Conservation (phyloP, 2,329 filamentous ascomycete genomes). For the Fusarium penzigii region DNA sequence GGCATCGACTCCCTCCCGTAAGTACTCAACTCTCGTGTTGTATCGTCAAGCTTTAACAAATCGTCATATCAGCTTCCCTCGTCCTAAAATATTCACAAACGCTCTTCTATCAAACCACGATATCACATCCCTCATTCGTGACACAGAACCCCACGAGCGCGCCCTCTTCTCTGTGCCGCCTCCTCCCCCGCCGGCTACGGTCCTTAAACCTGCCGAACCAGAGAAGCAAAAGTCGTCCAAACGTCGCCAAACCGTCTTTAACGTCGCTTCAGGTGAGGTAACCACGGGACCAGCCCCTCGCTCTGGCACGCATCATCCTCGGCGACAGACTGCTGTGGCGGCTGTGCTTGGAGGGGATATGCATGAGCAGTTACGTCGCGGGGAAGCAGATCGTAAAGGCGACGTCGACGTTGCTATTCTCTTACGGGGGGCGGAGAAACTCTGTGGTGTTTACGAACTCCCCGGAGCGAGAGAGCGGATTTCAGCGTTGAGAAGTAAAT, state of each 20-base stretch:
- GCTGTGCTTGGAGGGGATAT: constrained; percentile 86
- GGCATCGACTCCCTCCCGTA: constrained; percentile 76
- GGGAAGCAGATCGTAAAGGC: constrained; percentile 53
- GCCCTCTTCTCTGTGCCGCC: constrained; percentile 91
- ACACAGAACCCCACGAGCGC: constrained; percentile 92
- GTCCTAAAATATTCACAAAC: constrained; percentile 93
- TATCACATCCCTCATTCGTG: constrained; percentile 91
- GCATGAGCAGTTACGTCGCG: constrained; percentile 73
- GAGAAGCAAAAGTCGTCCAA: constrained; percentile 39
- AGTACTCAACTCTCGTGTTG: constrained; percentile 27
- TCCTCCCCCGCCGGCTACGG: constrained; percentile 53
- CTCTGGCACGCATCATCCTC: constrained; percentile 50
- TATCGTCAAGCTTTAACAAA: not conserved
- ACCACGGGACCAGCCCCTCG: constrained; percentile 55
- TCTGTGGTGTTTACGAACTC: constrained; percentile 84
- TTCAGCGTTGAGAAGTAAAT: constrained; percentile 66
- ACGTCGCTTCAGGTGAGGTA: constrained; percentile 63
- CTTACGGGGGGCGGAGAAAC: constrained; percentile 82
- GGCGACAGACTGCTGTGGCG: constrained; percentile 80
- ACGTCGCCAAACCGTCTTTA: constrained; percentile 66
- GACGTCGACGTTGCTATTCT: constrained; percentile 87
- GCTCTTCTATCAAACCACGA: constrained; percentile 85
- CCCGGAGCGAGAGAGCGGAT: constrained; percentile 79
- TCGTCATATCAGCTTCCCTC: constrained; percentile 66
- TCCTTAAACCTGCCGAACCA: constrained; percentile 38